Evolutionary conservation across 306 rosid species (phyloP).

Genomic region (Malus sieversii): DNA sequence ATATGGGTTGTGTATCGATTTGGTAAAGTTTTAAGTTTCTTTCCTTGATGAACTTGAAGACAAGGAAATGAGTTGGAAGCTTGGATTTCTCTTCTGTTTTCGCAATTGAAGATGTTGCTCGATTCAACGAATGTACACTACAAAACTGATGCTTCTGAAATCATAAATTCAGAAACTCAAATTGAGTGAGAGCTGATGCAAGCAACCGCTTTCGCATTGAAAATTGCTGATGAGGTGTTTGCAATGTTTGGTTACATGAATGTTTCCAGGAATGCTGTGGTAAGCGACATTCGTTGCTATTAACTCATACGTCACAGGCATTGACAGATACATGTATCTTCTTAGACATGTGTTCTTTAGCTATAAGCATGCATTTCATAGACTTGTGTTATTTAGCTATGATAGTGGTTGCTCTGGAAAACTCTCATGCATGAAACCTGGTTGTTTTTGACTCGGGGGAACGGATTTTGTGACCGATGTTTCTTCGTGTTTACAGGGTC

Average conservation of each 20-base stretch:
- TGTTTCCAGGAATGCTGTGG: not conserved
- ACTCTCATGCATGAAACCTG: not conserved
- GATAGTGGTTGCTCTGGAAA: not conserved
- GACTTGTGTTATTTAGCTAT: not conserved
- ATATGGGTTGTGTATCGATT: not conserved
- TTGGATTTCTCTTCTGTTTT: not conserved
- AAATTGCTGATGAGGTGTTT: not conserved
- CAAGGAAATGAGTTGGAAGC: not conserved
- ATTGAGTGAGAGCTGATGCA: not conserved
- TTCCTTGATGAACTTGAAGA: not conserved
- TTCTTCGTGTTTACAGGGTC: not conserved
- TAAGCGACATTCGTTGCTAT: not conserved
- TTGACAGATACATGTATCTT: not conserved
- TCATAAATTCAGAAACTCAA: not conserved
- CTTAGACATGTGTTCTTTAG: not conserved
- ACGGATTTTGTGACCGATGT: not conserved
- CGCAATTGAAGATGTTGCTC: not conserved
- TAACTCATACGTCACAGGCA: not conserved
- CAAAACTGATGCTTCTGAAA: not conserved
- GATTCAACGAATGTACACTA: not conserved
- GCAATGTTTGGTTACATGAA: not conserved
- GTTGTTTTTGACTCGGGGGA: not conserved
- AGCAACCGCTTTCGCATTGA: not conserved
- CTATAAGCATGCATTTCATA: not conserved
- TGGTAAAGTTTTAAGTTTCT: not conserved